Evolutionary conservation across 2,329 filamentous ascomycete species (phyloP).

Genomic region (Laburnicola sp.): DNA sequence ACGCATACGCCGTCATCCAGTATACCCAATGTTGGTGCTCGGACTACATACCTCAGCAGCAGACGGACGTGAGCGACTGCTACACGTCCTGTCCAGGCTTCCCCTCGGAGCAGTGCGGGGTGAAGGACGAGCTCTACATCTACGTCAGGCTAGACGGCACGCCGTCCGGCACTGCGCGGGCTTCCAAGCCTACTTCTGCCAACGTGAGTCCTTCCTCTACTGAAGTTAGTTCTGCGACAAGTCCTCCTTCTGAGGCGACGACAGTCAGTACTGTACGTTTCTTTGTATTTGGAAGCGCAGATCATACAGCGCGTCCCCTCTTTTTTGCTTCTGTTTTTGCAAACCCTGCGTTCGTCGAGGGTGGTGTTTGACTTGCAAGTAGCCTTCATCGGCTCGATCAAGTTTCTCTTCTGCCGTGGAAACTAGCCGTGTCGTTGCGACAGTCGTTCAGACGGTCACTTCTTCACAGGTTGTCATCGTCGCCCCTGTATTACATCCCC

Average conservation of each 20-base stretch:
- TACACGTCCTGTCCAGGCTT: conserved; percentile 68
- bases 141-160: conserved; percentile 60
- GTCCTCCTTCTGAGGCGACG: conserved; percentile 7
- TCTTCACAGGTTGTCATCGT: conserved; percentile 23
- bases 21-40: conserved; percentile 73
- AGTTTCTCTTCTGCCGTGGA: conserved; percentile 28
- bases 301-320: conserved; percentile 11
- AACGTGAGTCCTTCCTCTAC: conserved; percentile 31
- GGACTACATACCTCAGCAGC: conserved; percentile 62
- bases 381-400: conserved; percentile 41
- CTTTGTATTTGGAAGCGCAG: conserved; percentile 22
- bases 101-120: conserved; percentile 67
- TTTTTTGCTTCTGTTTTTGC: conserved; percentile 6
- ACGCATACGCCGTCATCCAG: conserved; percentile 71
- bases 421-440: conserved; percentile 28
- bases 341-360: conserved; percentile 1
- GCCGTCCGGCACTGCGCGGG: conserved; percentile 62
- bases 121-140: conserved; percentile 58
- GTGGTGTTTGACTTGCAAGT: conserved; percentile 37
- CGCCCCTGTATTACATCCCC: conserved; percentile 22
- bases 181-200: conserved; percentile 29
- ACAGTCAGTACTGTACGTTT: conserved; percentile 37
- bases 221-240: conserved; percentile 16
- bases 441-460: conserved; percentile 33
- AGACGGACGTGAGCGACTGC: conserved; percentile 55